Percentiles rank a stretch among this genome's conserved stretches.
These are phyloP conservation scores for Thielaviopsis ethacetica DNA, from an alignment of 2,329 filamentous ascomycete species.

Conservation along the genomic window DNA sequence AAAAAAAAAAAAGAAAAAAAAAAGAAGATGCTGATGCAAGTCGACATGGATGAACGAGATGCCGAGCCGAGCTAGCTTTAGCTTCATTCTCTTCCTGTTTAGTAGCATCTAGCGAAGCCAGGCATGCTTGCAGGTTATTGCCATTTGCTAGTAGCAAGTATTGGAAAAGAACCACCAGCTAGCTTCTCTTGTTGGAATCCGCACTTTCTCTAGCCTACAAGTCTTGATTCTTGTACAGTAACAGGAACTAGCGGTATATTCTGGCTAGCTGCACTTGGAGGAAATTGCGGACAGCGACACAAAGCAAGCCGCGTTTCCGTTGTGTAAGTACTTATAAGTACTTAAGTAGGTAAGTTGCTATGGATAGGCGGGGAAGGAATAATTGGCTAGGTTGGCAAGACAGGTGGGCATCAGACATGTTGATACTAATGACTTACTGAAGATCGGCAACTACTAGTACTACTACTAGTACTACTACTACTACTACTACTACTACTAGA, in stretches of 20 bases:
- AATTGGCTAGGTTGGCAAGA: neutral
- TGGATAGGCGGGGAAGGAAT: too few species aligned
- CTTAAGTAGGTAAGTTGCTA: too few species aligned
- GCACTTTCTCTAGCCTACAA: neutral
- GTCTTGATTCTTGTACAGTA: neutral
- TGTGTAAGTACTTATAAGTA: neutral
- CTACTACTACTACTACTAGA: too few species aligned
- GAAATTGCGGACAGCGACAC: neutral
- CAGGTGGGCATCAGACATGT: too few species aligned
- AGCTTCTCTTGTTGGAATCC: neutral
- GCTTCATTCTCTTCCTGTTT: neutral
- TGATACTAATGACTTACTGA: neutral
- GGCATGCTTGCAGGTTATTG: neutral
- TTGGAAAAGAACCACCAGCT: neutral
- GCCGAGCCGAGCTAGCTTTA: neutral
- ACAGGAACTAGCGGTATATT: too few species aligned
- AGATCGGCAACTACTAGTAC: neutral
- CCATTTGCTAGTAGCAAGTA: neutral
- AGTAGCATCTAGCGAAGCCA: neutral
- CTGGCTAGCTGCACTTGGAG: neutral
- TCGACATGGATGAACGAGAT: neutral
- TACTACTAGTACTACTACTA: too few species aligned
- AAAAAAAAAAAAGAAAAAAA: neutral
- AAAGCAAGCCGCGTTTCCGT: neutral
- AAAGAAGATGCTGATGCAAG: neutral